Percentiles rank a stretch among this genome's conserved stretches.
Evolutionary conservation across 2,329 filamentous ascomycete genomes (phyloP).

Genomic region (Chaetothyriales sp.): DNA sequence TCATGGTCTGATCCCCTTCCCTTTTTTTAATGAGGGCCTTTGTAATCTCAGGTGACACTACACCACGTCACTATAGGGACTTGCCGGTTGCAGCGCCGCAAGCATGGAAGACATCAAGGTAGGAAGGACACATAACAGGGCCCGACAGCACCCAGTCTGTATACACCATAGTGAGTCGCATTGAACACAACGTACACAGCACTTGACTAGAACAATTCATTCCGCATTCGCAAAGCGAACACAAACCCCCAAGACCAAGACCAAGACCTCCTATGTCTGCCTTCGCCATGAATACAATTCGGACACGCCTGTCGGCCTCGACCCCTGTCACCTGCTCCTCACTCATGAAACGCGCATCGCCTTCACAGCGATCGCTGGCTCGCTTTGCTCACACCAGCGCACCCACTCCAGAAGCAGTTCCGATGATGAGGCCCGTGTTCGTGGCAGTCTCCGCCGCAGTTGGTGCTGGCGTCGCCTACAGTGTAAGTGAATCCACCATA

Average conservation of each 20-base stretch:
- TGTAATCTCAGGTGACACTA: neutral
- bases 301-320: neutral
- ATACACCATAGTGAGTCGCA: neutral
- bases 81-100: neutral
- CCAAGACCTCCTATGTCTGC: neutral
- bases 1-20: neutral
- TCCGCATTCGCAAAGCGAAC: neutral
- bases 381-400: neutral
- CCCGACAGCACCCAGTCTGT: neutral
- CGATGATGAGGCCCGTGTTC: slow-evolving; percentile 10
- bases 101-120: neutral
- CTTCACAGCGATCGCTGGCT: neutral
- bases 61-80: neutral
- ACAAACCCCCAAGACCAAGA: neutral
- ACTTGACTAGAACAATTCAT: neutral
- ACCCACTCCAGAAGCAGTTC: neutral
- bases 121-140: neutral
- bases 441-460: slow-evolving; percentile 5
- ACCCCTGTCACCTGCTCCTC: too few relatives aligned
- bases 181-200: neutral
- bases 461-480: slow-evolving; percentile 7
- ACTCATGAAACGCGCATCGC: neutral
- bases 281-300: neutral
- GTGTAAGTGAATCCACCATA: slow-evolving; percentile 6
- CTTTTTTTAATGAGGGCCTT: neutral